phyloP scores from a whole-genome alignment of 345 rosid species.

The Linum trigynum region DNA sequence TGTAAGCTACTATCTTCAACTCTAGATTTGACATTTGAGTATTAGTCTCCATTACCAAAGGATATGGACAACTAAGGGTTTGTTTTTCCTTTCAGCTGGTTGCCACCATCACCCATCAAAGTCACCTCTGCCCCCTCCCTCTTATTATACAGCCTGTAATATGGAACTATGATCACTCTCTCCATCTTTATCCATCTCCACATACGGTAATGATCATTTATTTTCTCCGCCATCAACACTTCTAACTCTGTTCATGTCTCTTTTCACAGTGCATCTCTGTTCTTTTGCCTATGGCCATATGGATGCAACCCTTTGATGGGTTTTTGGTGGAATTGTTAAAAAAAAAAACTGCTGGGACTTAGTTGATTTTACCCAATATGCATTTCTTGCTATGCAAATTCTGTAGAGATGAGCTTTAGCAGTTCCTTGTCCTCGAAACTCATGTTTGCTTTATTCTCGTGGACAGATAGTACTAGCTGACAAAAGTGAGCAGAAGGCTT shows the following conservation, averaged over 20 bases:
- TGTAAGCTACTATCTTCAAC: constrained; percentile 30
- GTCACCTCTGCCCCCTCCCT: constrained; percentile 94
- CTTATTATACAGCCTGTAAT: constrained; percentile 80
- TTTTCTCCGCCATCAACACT: background rate
- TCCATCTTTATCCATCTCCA: constrained; percentile 87
- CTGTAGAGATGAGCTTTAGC: background rate
- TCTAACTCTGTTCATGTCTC: background rate
- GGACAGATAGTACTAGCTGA: constrained; percentile 76
- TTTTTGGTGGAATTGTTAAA: background rate
- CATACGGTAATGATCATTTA: constrained; percentile 47
- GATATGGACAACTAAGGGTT: constrained; percentile 8
- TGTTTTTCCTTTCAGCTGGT: constrained; percentile 54
- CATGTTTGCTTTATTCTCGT: background rate
- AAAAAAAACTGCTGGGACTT: background rate
- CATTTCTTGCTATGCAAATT: too few species aligned
- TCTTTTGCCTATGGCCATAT: background rate
- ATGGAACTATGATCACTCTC: constrained; percentile 92
- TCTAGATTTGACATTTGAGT: background rate
- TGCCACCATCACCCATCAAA: constrained; percentile 88
- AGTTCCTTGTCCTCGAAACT: background rate
- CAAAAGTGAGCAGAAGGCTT: constrained; percentile 71
- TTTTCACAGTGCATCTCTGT: background rate
- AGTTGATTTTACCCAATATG: background rate
- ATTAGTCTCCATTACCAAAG: constrained; percentile 1
- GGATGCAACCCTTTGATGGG: background rate